Base-by-base conservation (phyloP, 2,329 filamentous ascomycete species). In the Coniochaeta sp. region DNA sequence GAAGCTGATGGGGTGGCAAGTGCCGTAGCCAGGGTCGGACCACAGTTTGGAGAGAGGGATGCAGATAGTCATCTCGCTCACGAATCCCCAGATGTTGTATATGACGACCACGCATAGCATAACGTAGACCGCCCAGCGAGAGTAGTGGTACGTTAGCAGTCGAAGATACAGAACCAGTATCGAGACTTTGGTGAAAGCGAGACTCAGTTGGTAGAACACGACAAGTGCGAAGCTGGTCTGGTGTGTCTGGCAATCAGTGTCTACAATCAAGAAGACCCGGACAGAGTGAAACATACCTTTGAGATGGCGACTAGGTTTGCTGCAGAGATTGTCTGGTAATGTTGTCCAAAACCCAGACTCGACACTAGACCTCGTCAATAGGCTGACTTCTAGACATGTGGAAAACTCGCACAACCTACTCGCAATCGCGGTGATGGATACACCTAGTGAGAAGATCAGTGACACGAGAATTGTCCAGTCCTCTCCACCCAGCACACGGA, bases 391-490 rank as follows among this genome's bases (percentile, higher is more conserved):
- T 3, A 36, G 50, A n/a, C 17, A 7, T 8, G 16, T 11, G 8
- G 24, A 19, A 16, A 4, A 14, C 6, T 26, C 5, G 33, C 24
- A 17, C 17, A 16, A 56, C 52, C 8, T 19, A 56, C 52, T 56
- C 24, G 24, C 36, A 16, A 56, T 56, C 14, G 14, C 19, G 52
- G 3, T 4, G 12, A 34, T 36, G 28, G 28, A 34, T 16, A 56
- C 52, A 14, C 52, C 52, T 16, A 36, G 17, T 5, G 52, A 33
- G 28, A 56, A 22, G 9, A 66, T 68, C 54, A 74, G 62, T 6
- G 74, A 68, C 26, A 70, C 55, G 3, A 73, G 22, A 43, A 75
- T 72, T 17, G 67, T 67, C 67, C 71, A 74, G 59, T 77, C 74
- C 36, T 75, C 69, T 3, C 62, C 26, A 44, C 72, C 73, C 47